phyloP scores from a whole-genome alignment of 2,329 filamentous ascomycete species.

The Dactylellina parvicollis region DNA sequence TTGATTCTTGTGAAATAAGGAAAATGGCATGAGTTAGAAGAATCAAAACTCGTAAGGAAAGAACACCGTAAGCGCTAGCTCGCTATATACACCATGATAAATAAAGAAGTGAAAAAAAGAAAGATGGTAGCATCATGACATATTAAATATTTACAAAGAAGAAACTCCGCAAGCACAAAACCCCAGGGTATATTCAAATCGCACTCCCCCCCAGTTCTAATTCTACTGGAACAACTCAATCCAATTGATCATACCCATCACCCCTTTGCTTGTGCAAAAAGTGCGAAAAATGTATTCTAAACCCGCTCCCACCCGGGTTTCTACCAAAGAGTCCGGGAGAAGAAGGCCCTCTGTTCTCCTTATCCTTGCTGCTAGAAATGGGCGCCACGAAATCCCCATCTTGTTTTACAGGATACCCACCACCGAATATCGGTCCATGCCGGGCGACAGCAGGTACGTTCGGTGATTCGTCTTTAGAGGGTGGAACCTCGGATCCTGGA shows the following conservation, averaged over 20 bases:
- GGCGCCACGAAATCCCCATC: slow-evolving; percentile 6
- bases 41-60: neutral
- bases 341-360: slow-evolving; percentile 34
- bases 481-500: slow-evolving; percentile 9
- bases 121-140: neutral
- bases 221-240: slow-evolving; percentile 5
- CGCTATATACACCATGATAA: slow-evolving; percentile 16
- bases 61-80: neutral
- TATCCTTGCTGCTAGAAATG: slow-evolving; percentile 27
- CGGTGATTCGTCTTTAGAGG: neutral
- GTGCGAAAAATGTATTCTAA: slow-evolving; percentile 50
- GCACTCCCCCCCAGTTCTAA: neutral
- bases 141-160: slow-evolving; percentile 3
- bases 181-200: slow-evolving; percentile 16
- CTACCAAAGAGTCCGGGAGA: slow-evolving; percentile 46
- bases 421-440: slow-evolving; percentile 44
- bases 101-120: neutral
- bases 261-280: slow-evolving; percentile 45
- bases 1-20: neutral
- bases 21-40: neutral
- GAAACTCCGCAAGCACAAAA: neutral
- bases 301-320: slow-evolving; percentile 34
- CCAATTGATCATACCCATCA: slow-evolving; percentile 50
- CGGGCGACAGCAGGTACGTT: slow-evolving; percentile 2
- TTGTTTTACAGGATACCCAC: slow-evolving; percentile 43